Evolutionary conservation across 345 rosid species (phyloP), one percentile per base, ranked within the genome.

Genomic region (Citrus maxima): DNA sequence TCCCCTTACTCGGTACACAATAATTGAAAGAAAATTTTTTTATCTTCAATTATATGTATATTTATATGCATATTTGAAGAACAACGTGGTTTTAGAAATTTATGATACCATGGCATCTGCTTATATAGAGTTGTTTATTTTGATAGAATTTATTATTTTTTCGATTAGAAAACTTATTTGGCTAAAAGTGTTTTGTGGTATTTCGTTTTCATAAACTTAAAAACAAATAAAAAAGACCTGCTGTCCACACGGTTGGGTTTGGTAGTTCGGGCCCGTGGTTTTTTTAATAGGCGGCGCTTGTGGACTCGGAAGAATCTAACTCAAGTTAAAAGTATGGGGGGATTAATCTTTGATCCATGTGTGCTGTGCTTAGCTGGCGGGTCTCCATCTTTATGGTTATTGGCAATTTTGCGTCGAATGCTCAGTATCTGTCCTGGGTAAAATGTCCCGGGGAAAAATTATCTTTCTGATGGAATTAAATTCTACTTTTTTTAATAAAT

Each of bases 251-350:
- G 58, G n/a, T 18, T 18, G 58, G n/a, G 46, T 22, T 65, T 32
- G 80, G 71, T 78, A 49, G 75, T 25, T 24, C 22, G 25, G 81
- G 73, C 67, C 75, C 74, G 21, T 28, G n/a, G 5, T 55, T 46
- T 32, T 76, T 51, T 40, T 10, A 4, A 25, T 69, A 16, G 68
- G 58, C 38, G 25, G 76, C 16, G 16, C 25, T 4, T 21, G 42
- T 6, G 70, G 78, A 71, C 51, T 70, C 71, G 58, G 64, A 42
- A 61, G 56, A 82, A 63, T 71, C 79, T 32, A 68, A 32, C 74
- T 28, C 63, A 3, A 68, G 27, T 69, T 24, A 42, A 13, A 49
- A 14, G 9, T 22, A 10, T 7, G 2, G 42, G 32, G 16, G 4
- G 27, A 70, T 16, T 28, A 55, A 32, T 35, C 58, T 14, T 56